Conservation (phyloP, 169 alveolate species). For the Eimeria tenella region DNA sequence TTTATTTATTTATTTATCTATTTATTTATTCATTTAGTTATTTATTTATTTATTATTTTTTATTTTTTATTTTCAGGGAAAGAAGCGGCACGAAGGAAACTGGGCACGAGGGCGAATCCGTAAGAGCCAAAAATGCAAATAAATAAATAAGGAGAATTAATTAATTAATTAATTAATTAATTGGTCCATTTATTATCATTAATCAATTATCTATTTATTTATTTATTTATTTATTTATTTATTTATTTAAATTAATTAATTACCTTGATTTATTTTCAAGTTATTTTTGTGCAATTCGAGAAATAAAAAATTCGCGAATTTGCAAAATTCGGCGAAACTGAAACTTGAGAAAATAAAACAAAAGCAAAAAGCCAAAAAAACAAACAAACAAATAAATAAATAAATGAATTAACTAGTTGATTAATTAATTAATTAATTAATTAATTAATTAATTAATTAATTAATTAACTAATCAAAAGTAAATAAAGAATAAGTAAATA, state of each 20-base stretch:
- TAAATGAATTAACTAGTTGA: neutral
- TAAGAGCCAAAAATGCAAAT: neutral
- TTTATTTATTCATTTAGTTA: too few relatives aligned
- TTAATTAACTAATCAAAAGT: too few relatives aligned
- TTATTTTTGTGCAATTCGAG: too few relatives aligned
- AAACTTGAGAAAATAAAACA: neutral
- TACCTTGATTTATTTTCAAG: neutral
- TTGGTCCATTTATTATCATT: neutral
- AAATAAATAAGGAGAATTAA: neutral
- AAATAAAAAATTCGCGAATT: too few relatives aligned
- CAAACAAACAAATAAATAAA: neutral
- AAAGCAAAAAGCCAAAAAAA: neutral
- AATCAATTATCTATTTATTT: neutral
- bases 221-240: constrained; percentile 1
- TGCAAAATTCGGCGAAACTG: too few relatives aligned
- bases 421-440: too few relatives aligned
- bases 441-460: too few relatives aligned
- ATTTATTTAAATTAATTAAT: neutral
- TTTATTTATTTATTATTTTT: too few relatives aligned
- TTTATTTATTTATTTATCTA: too few relatives aligned
- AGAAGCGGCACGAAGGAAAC: neutral
- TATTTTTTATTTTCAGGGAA: neutral
- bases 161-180: too few relatives aligned
- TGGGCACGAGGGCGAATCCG: constrained; percentile 8
- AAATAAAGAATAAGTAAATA: too few relatives aligned